Evolutionary conservation across 805 yeast genomes (phyloP).

Genomic region (Kockiozyma suomiensis): DNA sequence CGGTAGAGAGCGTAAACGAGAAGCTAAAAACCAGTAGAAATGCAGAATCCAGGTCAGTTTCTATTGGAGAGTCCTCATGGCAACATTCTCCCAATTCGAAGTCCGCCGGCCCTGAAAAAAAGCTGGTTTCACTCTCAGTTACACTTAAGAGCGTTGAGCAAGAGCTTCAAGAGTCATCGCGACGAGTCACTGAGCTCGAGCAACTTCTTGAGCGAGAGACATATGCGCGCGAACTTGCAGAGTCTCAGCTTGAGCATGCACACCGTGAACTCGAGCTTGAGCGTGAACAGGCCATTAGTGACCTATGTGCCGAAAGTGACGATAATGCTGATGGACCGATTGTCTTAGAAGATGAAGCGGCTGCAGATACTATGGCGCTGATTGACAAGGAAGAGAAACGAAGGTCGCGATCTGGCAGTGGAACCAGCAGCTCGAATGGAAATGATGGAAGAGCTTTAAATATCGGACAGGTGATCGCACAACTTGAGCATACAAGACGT

Average conservation of each 20-base stretch:
- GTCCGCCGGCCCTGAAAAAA: constrained; percentile 7
- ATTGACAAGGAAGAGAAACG: constrained; percentile 25
- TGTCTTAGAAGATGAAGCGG: constrained; percentile 15
- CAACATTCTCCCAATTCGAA: background rate
- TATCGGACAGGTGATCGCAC: constrained; percentile 16
- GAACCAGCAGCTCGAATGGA: constrained; percentile 9
- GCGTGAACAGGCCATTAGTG: constrained; percentile 28
- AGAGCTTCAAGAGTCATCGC: constrained; percentile 4
- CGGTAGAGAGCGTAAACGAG: background rate
- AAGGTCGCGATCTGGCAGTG: constrained; percentile 5
- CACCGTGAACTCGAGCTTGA: constrained; percentile 30
- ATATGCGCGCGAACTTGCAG: constrained; percentile 18
- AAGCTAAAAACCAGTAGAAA: background rate
- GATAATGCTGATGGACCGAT: constrained; percentile 14
- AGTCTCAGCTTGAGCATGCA: constrained; percentile 17
- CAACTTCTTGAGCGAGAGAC: constrained; percentile 14
- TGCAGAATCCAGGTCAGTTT: background rate
- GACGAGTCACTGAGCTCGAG: constrained; percentile 15
- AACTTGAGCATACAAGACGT: constrained; percentile 24
- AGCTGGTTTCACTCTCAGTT: constrained; percentile 10
- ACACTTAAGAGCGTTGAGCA: constrained; percentile 13
- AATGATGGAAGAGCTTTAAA: constrained; percentile 10
- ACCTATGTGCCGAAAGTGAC: constrained; percentile 16
- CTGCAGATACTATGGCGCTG: constrained; percentile 30
- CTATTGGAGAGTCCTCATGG: background rate